Conservation (phyloP, 2,329 filamentous ascomycete genomes). For the Paecilomyces sp. region DNA sequence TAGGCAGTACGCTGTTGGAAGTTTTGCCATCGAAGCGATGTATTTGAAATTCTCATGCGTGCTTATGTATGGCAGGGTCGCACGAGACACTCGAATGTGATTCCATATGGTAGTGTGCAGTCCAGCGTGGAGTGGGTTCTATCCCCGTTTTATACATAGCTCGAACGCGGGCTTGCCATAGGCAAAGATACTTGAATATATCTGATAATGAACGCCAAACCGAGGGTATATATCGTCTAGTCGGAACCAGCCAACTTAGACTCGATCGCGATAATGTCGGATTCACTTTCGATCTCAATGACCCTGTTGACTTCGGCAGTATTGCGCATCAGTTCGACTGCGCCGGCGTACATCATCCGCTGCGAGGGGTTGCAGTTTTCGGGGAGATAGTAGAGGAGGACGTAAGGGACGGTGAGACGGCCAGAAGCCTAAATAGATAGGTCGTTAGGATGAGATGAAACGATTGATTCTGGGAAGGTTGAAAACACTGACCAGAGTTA, state of each 20-base stretch:
- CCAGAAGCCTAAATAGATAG: slow-evolving; percentile 59
- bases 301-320: slow-evolving; percentile 84
- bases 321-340: slow-evolving; percentile 91
- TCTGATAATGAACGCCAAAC: not conserved
- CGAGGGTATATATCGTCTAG: not conserved
- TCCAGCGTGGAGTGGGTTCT: not conserved
- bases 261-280: slow-evolving; percentile 79
- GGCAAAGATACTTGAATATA: not conserved
- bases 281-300: slow-evolving; percentile 72
- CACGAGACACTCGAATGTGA: not conserved
- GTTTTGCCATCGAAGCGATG: not conserved
- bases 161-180: not conserved
- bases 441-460: not conserved
- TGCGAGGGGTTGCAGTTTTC: slow-evolving; percentile 80
- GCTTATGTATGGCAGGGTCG: not conserved
- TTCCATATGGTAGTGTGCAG: not conserved
- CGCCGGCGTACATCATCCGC: slow-evolving; percentile 91
- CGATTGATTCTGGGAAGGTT: not conserved
- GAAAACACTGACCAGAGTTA: slow-evolving; percentile 62
- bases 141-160: not conserved
- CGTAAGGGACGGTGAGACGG: slow-evolving; percentile 81
- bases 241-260: not conserved
- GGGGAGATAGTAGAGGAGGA: slow-evolving; percentile 90
- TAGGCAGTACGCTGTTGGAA: not conserved
- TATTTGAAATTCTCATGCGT: not conserved